Evolutionary conservation across 2,329 filamentous ascomycete genomes (phyloP), one percentile per base, ranked within the genome.

Genomic region (Hypoxylon sp.): DNA sequence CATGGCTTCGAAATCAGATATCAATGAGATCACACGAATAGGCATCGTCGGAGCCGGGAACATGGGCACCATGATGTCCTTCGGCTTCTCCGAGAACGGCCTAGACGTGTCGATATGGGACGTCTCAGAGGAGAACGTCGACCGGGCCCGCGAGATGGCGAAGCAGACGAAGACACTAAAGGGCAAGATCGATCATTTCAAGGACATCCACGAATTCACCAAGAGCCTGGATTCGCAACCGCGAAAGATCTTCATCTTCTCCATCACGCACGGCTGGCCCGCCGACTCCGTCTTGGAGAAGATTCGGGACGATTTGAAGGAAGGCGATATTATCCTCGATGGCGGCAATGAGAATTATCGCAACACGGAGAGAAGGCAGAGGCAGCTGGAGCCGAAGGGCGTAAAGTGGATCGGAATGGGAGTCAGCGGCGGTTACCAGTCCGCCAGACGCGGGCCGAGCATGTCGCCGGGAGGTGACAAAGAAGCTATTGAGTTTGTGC

Each of bases 401-500:
- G 84, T 92, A n/a, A 82, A 83, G 42, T 92, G 90, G 77, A 84
- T 92, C 59, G 90, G 90, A 2, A 87, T 88, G 76, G 91, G 91
- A 37, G 89, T 93, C 0, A 90, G 86, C 42, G 90, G 90, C 8
- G 91, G 90, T 0, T 92, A 92, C 75, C 90, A 92, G 74, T 87
- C 88, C 51, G 90, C 90, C 1, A 82, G 89, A 44, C 82, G 84
- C 44, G 91, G 90, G 0, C 90, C 90, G 0, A 90, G 87, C n/a
- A 86, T 92, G 79, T 91, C 88, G 47, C 90, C 89, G 2, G 87
- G 89, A 3, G 90, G 89, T 5, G 86, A 89, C 70, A 79, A 83
- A 5, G 83, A 85, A 68, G 86, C 85, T 0, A 75, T 92, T 2
- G 83, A 89, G 11, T 80, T 84, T 14, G 83, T 90, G 0, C 81